These are phyloP conservation scores for Neurospora sp. DNA, from an alignment of 495 filamentous ascomycete genomes.

Conservation along the genomic window DNA sequence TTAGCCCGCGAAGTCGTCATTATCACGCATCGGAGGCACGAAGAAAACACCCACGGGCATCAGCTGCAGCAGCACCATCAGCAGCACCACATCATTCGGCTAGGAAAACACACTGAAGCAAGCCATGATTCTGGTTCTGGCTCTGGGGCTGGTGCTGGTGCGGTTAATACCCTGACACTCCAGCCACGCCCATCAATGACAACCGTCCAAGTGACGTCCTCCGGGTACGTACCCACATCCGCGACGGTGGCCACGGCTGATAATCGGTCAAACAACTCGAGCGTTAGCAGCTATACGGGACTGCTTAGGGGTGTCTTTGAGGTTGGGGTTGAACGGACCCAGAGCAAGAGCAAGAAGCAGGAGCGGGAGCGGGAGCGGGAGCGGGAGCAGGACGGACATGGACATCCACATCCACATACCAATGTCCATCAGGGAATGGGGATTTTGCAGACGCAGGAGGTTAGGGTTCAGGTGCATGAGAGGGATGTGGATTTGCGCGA, in stretches of 20 bases:
- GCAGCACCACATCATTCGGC: neutral
- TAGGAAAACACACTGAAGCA: neutral
- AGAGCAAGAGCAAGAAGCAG: neutral
- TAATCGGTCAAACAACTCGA: neutral
- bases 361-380: neutral
- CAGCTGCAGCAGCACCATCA: neutral
- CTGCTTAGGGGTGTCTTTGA: neutral
- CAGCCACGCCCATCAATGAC: neutral
- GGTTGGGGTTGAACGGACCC: neutral
- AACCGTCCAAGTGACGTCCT: neutral
- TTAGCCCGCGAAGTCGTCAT: constrained; percentile 14
- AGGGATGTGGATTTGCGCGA: neutral
- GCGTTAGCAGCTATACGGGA: neutral
- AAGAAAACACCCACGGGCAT: neutral
- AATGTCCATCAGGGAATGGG: neutral
- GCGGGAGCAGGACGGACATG: neutral
- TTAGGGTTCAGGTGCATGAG: constrained; percentile 6
- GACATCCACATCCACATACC: neutral
- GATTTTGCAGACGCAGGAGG: constrained; percentile 13
- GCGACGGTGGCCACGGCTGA: neutral
- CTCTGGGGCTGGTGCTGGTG: neutral
- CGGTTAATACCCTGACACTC: neutral
- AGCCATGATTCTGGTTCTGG: neutral
- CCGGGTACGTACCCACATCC: neutral
- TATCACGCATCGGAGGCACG: constrained; percentile 3